Evolutionary conservation across 176 grass and related monocot species (phyloP).

Genomic region (Ampelocalamus luodianensis): DNA sequence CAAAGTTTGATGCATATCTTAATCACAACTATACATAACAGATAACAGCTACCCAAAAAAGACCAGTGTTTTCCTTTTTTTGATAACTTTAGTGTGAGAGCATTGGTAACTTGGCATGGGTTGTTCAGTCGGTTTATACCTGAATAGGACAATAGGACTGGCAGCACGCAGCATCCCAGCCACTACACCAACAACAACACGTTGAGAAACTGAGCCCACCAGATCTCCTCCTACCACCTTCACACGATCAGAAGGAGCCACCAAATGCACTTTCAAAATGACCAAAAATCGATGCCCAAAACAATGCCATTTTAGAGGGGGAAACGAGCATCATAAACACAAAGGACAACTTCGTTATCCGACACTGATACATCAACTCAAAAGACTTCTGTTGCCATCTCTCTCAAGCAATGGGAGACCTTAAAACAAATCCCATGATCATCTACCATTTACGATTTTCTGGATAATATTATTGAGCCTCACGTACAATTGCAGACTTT

Average conservation of each 20-base stretch:
- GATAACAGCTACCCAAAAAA: background rate
- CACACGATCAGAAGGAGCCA: slow-evolving; percentile 83
- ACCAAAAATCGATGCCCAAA: slow-evolving; percentile 39
- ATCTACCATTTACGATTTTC: too few species aligned
- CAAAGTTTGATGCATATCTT: background rate
- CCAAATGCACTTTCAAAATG: slow-evolving; percentile 85
- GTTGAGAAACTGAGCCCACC: slow-evolving; percentile 81
- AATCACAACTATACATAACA: background rate
- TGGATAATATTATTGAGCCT: too few species aligned
- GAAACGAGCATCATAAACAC: too few species aligned
- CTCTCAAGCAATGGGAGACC: too few species aligned
- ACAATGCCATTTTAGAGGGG: background rate
- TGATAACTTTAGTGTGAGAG: background rate
- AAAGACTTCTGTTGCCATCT: too few species aligned
- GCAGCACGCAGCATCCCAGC: slow-evolving; percentile 80
- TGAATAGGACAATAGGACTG: slow-evolving; percentile 94
- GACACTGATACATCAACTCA: too few species aligned
- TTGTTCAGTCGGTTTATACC: slow-evolving; percentile 43
- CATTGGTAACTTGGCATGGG: background rate
- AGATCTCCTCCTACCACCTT: slow-evolving; percentile 68
- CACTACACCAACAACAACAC: slow-evolving; percentile 79
- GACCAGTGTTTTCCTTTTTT: background rate
- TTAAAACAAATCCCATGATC: too few species aligned
- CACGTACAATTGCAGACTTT: background rate
- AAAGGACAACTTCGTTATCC: too few species aligned